These are phyloP conservation scores for Nannochloris sp. DNA, from an alignment of 139 green algal species.

Conservation along the genomic window DNA sequence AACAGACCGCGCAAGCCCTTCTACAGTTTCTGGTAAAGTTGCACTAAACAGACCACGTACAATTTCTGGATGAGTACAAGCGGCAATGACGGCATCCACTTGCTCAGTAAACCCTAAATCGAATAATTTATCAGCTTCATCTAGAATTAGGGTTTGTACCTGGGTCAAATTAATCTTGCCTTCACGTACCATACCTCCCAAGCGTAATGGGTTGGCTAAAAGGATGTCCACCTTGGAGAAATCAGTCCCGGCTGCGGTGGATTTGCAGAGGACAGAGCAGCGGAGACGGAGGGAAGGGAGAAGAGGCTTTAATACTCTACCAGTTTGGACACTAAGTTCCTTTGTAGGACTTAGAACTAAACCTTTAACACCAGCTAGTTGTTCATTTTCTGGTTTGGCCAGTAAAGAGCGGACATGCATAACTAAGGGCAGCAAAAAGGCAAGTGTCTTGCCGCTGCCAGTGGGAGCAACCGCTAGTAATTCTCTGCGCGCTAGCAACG, in stretches of 20 bases:
- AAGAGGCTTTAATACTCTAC: slow-evolving; percentile 67
- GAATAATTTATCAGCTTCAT: slow-evolving; percentile 97
- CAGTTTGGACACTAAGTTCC: slow-evolving; percentile 81
- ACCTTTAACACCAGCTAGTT: slow-evolving; percentile 8
- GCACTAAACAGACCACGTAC: slow-evolving; percentile 75
- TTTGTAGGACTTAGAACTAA: slow-evolving; percentile 67
- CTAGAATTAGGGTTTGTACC: slow-evolving; percentile 68
- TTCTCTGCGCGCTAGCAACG: slow-evolving; percentile 57
- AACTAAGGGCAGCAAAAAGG: slow-evolving; percentile 82
- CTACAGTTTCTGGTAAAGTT: slow-evolving; percentile 83
- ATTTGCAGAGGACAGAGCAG: slow-evolving; percentile 68
- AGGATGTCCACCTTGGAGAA: slow-evolving; percentile 78
- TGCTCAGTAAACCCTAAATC: slow-evolving; percentile 85
- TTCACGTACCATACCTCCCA: slow-evolving; percentile 44
- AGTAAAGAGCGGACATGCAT: slow-evolving; percentile 7
- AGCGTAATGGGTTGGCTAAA: slow-evolving; percentile 77
- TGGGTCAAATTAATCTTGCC: slow-evolving; percentile 42
- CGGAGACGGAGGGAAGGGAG: slow-evolving; percentile 49
- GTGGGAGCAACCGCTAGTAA: slow-evolving; percentile 84
- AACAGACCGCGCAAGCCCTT: slow-evolving; percentile 76
- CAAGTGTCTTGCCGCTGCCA: slow-evolving; percentile 84
- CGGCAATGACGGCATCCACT: slow-evolving; percentile 70
- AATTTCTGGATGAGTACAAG: slow-evolving; percentile 49
- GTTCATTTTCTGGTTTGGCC: not conserved
- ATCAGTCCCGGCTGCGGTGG: slow-evolving; percentile 55